phyloP scores from a whole-genome alignment of 176 grass and related monocot species.

The Guadua angustifolia region DNA sequence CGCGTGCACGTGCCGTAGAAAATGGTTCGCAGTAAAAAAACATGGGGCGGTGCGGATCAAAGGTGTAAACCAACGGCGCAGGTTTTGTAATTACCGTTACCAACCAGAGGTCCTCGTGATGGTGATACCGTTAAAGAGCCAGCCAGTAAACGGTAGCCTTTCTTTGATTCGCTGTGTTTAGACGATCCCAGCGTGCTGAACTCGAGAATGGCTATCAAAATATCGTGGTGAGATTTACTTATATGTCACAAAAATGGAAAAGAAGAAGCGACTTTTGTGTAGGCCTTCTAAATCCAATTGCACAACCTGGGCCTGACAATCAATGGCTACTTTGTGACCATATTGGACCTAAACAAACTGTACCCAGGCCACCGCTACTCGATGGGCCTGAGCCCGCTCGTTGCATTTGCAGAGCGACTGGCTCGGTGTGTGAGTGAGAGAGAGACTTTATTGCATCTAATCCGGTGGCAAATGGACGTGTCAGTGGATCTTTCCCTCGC shows the following conservation, averaged over 20 bases:
- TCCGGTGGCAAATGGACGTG: background rate
- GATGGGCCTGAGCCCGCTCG: background rate
- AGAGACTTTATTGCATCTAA: no score
- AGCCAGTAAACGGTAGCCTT: background rate
- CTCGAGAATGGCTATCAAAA: no score
- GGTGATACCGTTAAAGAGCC: no score
- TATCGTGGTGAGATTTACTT: no score
- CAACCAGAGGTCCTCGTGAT: no score
- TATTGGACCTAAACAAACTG: background rate
- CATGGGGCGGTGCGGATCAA: background rate
- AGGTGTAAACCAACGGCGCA: background rate
- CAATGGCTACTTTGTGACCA: no score
- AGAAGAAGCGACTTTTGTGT: background rate
- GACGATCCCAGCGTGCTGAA: background rate
- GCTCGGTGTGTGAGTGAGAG: rapidly evolving
- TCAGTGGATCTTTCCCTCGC: background rate
- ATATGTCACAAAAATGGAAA: background rate
- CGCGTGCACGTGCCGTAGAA: conserved; percentile 2
- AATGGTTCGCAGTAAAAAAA: background rate
- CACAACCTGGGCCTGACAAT: background rate
- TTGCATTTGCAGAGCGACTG: background rate
- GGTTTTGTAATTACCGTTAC: conserved; percentile 6
- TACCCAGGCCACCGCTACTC: background rate
- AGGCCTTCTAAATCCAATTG: background rate
- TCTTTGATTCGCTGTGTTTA: background rate